Conservation (phyloP, 2,329 filamentous ascomycete genomes). For the Neocucurbitaria cava region DNA sequence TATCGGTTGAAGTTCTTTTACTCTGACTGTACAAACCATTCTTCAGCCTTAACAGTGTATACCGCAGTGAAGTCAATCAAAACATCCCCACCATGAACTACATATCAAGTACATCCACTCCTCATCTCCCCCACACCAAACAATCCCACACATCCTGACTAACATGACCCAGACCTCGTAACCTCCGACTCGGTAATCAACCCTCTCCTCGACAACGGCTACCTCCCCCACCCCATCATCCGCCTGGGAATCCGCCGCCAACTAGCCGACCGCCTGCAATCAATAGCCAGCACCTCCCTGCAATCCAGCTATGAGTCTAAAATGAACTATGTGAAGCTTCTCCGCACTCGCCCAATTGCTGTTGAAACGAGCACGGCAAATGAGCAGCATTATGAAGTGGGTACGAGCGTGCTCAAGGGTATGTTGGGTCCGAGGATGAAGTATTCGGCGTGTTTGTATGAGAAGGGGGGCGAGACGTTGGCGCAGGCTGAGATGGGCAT, state of each 20-base stretch:
- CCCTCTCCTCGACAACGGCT: conserved; percentile 67
- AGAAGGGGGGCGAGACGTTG: conserved; percentile 61
- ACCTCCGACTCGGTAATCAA: conserved; percentile 36
- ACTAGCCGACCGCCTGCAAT: conserved; percentile 64
- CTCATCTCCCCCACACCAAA: neutral
- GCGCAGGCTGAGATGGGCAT: conserved; percentile 71
- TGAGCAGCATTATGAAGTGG: conserved; percentile 76
- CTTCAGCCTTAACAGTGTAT: neutral
- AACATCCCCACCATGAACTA: conserved; percentile 37
- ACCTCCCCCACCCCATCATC: conserved; percentile 68
- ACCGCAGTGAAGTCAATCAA: neutral
- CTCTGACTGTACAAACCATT: neutral
- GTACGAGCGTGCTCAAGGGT: conserved; percentile 66
- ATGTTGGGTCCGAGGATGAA: conserved; percentile 75
- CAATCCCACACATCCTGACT: conserved; percentile 1
- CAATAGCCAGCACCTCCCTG: conserved; percentile 63
- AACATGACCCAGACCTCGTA: conserved; percentile 30
- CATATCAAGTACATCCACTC: conserved; percentile 35
- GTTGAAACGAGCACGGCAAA: conserved; percentile 71
- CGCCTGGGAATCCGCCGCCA: conserved; percentile 71
- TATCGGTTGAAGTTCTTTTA: neutral
- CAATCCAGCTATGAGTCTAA: conserved; percentile 64
- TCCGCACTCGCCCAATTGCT: conserved; percentile 70
- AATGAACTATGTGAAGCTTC: conserved; percentile 66
- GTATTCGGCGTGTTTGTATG: conserved; percentile 73